These are phyloP conservation scores for Fusarium vanettenii DNA, from an alignment of 2,329 filamentous ascomycete genomes.

Conservation along the genomic window DNA sequence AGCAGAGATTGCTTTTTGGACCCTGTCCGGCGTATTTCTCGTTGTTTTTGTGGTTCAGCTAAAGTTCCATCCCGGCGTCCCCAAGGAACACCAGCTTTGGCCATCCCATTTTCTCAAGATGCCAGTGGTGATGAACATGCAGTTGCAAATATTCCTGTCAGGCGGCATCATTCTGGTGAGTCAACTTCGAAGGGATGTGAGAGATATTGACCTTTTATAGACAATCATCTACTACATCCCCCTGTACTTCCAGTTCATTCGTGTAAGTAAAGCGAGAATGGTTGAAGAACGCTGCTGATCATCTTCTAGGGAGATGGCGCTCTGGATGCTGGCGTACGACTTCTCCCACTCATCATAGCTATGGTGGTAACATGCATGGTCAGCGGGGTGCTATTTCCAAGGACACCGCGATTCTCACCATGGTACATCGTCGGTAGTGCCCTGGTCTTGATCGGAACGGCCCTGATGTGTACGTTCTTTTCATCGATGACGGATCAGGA, in stretches of 20 bases:
- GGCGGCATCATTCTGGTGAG: constrained; percentile 36
- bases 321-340: constrained; percentile 52
- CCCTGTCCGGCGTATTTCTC: constrained; percentile 54
- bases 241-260: constrained; percentile 61
- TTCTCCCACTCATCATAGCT: constrained; percentile 55
- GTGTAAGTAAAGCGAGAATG: constrained; percentile 14
- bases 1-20: constrained; percentile 57
- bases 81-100: constrained; percentile 49
- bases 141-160: constrained; percentile 44
- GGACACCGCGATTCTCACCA: constrained; percentile 52
- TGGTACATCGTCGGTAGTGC: constrained; percentile 52
- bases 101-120: constrained; percentile 45
- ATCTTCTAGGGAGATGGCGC: constrained; percentile 46
- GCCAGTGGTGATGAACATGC: constrained; percentile 16
- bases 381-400: constrained; percentile 50
- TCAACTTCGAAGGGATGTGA: background rate
- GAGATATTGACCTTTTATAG: background rate
- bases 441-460: constrained; percentile 48
- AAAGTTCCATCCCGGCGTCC: constrained; percentile 51
- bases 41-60: constrained; percentile 56
- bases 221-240: constrained; percentile 58
- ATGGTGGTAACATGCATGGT: constrained; percentile 49
- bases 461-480: constrained; percentile 43
- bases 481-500: too few species aligned
- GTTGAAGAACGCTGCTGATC: background rate